Conservation (phyloP, 1,284 basidiomycete species). For the Pseudozyma pruni region DNA sequence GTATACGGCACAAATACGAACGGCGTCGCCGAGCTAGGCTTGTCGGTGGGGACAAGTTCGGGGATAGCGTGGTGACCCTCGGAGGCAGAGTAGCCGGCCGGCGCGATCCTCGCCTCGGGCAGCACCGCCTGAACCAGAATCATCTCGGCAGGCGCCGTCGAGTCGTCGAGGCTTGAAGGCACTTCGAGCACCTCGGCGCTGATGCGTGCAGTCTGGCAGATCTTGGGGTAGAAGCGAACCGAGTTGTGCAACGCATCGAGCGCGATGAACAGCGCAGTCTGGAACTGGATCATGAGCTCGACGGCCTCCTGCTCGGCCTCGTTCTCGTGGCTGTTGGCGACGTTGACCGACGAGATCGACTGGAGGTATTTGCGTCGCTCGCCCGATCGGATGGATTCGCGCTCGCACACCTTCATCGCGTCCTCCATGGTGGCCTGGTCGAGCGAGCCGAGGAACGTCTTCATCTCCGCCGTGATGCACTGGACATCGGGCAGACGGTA, state of each 20-base stretch:
- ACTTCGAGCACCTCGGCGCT: conserved; percentile 71
- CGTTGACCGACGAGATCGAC: conserved; percentile 46
- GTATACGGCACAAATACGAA: conserved; percentile 72
- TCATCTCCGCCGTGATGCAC: conserved; percentile 69
- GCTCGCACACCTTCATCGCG: conserved; percentile 69
- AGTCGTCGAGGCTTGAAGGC: conserved; percentile 68
- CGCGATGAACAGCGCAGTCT: conserved; percentile 70
- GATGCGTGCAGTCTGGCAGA: conserved; percentile 69
- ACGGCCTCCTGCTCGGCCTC: conserved; percentile 57
- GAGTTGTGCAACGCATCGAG: conserved; percentile 70
- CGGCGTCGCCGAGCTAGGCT: conserved; percentile 69
- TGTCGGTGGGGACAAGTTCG: conserved; percentile 65
- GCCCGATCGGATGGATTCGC: conserved; percentile 66
- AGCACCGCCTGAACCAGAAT: conserved; percentile 71
- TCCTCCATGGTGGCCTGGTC: conserved; percentile 70
- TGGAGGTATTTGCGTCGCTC: conserved; percentile 60
- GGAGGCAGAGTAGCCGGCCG: conserved; percentile 63
- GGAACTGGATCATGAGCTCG: conserved; percentile 70
- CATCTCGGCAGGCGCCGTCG: conserved; percentile 64
- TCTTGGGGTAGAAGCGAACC: conserved; percentile 70
- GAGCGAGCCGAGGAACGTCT: conserved; percentile 69
- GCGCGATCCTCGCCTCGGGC: conserved; percentile 66
- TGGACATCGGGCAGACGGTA: conserved; percentile 71
- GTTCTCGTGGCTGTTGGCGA: conserved; percentile 42
- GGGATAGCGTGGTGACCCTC: conserved; percentile 60